Evolutionary conservation across 2,329 filamentous ascomycete genomes (phyloP).

Genomic region (Exophiala aquamarina): DNA sequence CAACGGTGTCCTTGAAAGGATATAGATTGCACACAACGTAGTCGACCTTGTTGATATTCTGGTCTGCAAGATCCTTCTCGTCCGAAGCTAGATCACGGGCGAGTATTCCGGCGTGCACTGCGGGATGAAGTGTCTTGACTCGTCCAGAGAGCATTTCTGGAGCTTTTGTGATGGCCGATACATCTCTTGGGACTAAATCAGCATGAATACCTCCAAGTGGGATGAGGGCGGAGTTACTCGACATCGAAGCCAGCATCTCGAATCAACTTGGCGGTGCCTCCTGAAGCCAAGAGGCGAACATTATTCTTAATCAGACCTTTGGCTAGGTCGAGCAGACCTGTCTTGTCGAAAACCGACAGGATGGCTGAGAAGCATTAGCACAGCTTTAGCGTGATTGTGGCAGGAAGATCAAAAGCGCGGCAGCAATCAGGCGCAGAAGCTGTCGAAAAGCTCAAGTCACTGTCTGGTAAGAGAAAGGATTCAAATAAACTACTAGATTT

Average conservation of each 20-base stretch:
- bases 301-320: slow-evolving; percentile 86
- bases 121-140: slow-evolving; percentile 95
- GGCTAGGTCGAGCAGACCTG: slow-evolving; percentile 85
- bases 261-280: slow-evolving; percentile 94
- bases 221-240: slow-evolving; percentile 58
- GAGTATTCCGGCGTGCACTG: slow-evolving; percentile 81
- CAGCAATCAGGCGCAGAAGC: too few species aligned
- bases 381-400: too few species aligned
- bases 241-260: slow-evolving; percentile 93
- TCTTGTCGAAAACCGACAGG: slow-evolving; percentile 98
- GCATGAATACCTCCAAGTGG: neutral
- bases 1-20: slow-evolving; percentile 97
- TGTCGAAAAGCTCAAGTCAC: too few species aligned
- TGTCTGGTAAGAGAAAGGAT: slow-evolving; percentile 13
- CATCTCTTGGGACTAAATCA: slow-evolving; percentile 63
- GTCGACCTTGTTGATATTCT: slow-evolving; percentile 94
- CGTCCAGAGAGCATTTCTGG: slow-evolving; percentile 94
- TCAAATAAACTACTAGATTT: too few species aligned
- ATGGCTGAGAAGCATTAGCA: slow-evolving; percentile 60
- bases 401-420: too few species aligned
- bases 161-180: slow-evolving; percentile 93
- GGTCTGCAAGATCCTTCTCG: slow-evolving; percentile 92
- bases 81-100: slow-evolving; percentile 92
- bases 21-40: slow-evolving; percentile 98
- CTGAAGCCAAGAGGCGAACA: slow-evolving; percentile 90